phyloP scores from a whole-genome alignment of 805 yeast genomes.

The Kodamaea sagamina region DNA sequence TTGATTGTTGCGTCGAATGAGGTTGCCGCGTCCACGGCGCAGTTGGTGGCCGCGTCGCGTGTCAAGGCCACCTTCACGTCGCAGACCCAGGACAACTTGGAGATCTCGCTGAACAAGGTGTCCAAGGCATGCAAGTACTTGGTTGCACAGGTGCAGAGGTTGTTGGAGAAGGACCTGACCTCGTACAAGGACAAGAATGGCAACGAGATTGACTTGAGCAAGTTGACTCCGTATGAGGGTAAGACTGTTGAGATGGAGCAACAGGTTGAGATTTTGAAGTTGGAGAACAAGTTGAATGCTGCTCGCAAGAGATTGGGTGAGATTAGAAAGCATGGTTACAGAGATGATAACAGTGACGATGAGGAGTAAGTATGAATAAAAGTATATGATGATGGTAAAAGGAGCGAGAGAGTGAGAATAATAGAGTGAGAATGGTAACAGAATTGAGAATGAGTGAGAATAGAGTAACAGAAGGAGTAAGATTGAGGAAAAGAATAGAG shows the following conservation, averaged over 20 bases:
- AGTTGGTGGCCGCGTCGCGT: conserved; percentile 86
- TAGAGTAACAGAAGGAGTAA: too few relatives aligned
- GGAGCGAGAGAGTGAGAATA: too few relatives aligned
- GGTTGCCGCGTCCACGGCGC: conserved; percentile 91
- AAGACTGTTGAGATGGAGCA: conserved; percentile 89
- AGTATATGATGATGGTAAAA: background rate
- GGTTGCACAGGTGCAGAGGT: conserved; percentile 67
- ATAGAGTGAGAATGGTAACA: too few relatives aligned
- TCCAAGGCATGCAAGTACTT: conserved; percentile 73
- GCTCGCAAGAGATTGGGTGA: conserved; percentile 85
- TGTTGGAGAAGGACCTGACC: conserved; percentile 41
- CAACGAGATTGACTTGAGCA: conserved; percentile 61
- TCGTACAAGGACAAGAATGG: conserved; percentile 23
- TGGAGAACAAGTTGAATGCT: conserved; percentile 67
- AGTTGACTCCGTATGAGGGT: conserved; percentile 73
- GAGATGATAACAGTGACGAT: conserved; percentile 57
- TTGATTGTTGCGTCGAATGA: conserved; percentile 88
- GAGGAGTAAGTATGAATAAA: conserved; percentile 33
- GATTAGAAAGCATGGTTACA: conserved; percentile 76
- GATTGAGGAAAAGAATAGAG: too few relatives aligned
- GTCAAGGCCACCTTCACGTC: conserved; percentile 80
- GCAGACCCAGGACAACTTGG: conserved; percentile 72
- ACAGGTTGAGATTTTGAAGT: conserved; percentile 83
- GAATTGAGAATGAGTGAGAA: too few relatives aligned
- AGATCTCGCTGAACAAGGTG: conserved; percentile 66